Conservation (phyloP, 805 yeast species). For the Wickerhamomyces silvicola region DNA sequence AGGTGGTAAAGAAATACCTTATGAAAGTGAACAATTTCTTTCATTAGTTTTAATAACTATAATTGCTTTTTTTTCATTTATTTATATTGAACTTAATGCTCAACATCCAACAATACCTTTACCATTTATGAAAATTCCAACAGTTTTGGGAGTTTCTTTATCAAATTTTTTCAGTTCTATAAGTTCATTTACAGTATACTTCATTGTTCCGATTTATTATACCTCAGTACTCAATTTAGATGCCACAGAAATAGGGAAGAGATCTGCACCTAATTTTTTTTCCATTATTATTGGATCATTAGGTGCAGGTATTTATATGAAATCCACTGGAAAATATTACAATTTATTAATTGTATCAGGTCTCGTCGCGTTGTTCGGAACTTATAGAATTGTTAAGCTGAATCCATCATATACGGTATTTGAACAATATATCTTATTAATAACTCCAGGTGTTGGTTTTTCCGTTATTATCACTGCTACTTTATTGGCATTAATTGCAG, state of each 20-base stretch:
- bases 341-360: conserved; percentile 38
- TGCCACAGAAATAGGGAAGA: conserved; percentile 52
- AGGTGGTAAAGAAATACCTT: conserved; percentile 44
- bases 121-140: conserved; percentile 44
- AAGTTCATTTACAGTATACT: conserved; percentile 36
- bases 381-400: conserved; percentile 27
- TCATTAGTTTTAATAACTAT: conserved; percentile 29
- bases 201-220: conserved; percentile 57
- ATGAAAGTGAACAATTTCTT: conserved; percentile 25
- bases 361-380: conserved; percentile 40
- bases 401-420: conserved; percentile 28
- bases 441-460: conserved; percentile 50
- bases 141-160: conserved; percentile 58
- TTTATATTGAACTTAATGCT: conserved; percentile 35
- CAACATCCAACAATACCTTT: conserved; percentile 60
- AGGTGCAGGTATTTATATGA: conserved; percentile 61
- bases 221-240: conserved; percentile 47
- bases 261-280: conserved; percentile 56
- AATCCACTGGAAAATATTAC: conserved; percentile 53
- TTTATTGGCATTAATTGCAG: conserved; percentile 60
- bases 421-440: conserved; percentile 37
- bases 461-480: conserved; percentile 60
- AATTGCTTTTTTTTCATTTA: conserved; percentile 34
- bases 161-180: conserved; percentile 49
- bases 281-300: conserved; percentile 54